Percentiles rank a stretch among this genome's conserved stretches.
Evolutionary conservation across 2,329 filamentous ascomycete genomes (phyloP).

Genomic region (Huntiella savannae): DNA sequence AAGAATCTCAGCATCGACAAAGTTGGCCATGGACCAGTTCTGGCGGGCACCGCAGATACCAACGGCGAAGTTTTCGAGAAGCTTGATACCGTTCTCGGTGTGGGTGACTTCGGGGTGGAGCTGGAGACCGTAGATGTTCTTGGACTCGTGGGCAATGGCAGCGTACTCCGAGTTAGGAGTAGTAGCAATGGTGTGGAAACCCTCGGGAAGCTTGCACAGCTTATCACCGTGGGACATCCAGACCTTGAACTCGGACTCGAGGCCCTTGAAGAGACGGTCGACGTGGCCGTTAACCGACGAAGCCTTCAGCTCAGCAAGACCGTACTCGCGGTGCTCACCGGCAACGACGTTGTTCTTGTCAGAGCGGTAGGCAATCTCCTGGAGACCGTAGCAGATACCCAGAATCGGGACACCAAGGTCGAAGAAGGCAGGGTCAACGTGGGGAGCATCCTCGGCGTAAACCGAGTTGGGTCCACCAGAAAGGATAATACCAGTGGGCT

Average conservation of each 20-base stretch:
- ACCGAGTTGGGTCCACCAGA: conserved; percentile 45
- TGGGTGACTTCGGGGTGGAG: conserved; percentile 74
- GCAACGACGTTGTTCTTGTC: conserved; percentile 38
- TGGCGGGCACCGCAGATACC: conserved; percentile 58
- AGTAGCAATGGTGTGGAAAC: conserved; percentile 54
- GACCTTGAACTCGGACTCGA: conserved; percentile 38
- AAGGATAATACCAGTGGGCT: conserved; percentile 62
- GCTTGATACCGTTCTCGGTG: conserved; percentile 46
- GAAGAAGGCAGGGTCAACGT: conserved; percentile 67
- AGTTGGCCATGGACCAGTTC: conserved; percentile 75
- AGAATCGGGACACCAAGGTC: conserved; percentile 41
- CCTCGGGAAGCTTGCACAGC: conserved; percentile 51
- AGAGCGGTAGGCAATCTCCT: conserved; percentile 47
- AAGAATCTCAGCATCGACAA: conserved; percentile 60
- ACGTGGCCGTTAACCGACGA: conserved; percentile 41
- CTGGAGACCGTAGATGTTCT: conserved; percentile 65
- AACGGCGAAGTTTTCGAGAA: conserved; percentile 70
- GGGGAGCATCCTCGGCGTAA: conserved; percentile 54
- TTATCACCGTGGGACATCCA: conserved; percentile 90
- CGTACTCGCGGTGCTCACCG: conserved; percentile 35
- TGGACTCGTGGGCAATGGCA: conserved; percentile 51
- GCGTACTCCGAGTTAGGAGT: conserved; percentile 64
- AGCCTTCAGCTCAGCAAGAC: conserved; percentile 47
- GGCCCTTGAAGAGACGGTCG: conserved; percentile 58
- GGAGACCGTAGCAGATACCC: conserved; percentile 42